Evolutionary conservation across 148 eudicot species (phyloP).

Genomic region (Hydrangea macrophylla): DNA sequence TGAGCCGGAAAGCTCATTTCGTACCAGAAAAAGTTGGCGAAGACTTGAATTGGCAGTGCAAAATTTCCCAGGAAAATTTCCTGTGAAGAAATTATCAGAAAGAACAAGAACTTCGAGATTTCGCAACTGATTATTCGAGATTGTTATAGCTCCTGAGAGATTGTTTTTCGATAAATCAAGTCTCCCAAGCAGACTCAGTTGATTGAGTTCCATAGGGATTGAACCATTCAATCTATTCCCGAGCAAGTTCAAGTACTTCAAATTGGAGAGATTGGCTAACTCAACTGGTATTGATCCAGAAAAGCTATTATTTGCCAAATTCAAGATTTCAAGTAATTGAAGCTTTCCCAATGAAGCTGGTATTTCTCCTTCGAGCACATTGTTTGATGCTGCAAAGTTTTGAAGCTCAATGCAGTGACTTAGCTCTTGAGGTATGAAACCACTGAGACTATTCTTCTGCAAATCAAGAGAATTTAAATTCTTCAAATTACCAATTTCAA

Average conservation of each 20-base stretch:
- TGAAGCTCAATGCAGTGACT: constrained; percentile 49
- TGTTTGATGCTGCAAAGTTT: constrained; percentile 73
- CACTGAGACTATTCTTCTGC: constrained; percentile 61
- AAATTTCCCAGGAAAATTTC: constrained; percentile 38
- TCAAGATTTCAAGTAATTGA: constrained; percentile 43
- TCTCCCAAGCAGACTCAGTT: constrained; percentile 37
- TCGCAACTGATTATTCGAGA: constrained; percentile 37
- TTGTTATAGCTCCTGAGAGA: constrained; percentile 51
- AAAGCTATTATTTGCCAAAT: constrained; percentile 74
- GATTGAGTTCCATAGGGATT: constrained; percentile 58
- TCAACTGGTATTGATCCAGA: constrained; percentile 60
- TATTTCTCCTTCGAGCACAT: constrained; percentile 61
- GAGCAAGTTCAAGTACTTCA: constrained; percentile 66
- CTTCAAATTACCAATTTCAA: constrained; percentile 63
- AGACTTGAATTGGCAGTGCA: constrained; percentile 46
- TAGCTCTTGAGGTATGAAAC: constrained; percentile 54
- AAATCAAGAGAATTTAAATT: constrained; percentile 55
- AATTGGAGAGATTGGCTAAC: constrained; percentile 37
- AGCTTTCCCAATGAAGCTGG: constrained; percentile 64
- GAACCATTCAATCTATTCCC: constrained; percentile 63
- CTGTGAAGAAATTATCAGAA: constrained; percentile 50
- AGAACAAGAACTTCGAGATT: constrained; percentile 55
- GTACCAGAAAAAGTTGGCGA: constrained; percentile 41
- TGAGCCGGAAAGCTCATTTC: constrained; percentile 51
- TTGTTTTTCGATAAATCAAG: constrained; percentile 71